Evolutionary conservation across 2,329 filamentous ascomycete species (phyloP).

Genomic region (Monilinia laxa): DNA sequence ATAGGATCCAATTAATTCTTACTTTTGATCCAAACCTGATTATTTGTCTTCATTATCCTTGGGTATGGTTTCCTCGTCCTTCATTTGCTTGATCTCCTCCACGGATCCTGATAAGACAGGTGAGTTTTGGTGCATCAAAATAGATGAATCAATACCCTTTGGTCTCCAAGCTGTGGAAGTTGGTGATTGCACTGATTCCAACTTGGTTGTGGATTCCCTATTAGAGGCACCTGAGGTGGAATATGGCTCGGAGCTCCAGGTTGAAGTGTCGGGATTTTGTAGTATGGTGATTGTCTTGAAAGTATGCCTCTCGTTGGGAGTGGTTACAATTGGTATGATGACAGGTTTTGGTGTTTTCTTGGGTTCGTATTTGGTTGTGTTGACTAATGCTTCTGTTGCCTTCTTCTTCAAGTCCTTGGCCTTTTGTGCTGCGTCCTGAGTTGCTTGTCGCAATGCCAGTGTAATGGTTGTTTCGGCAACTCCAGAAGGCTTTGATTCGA

Average conservation of each 20-base stretch:
- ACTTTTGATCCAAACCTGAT: conserved; percentile 27
- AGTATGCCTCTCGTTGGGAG: conserved; percentile 21
- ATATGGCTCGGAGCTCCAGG: conserved; percentile 32
- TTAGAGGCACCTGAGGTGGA: conserved; percentile 5
- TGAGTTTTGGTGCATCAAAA: conserved; percentile 33
- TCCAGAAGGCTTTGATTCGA: conserved; percentile 26
- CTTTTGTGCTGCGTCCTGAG: conserved; percentile 64
- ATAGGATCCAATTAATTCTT: conserved; percentile 8
- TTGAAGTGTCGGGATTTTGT: conserved; percentile 38
- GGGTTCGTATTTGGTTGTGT: conserved; percentile 31
- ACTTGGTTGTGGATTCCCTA: conserved; percentile 24
- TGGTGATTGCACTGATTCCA: conserved; percentile 35
- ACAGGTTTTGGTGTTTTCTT: conserved; percentile 24
- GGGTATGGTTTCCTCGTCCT: conserved; percentile 35
- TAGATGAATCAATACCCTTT: conserved; percentile 25
- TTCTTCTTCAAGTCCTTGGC: conserved; percentile 58
- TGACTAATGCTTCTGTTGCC: conserved; percentile 26
- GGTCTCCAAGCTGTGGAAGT: conserved; percentile 39
- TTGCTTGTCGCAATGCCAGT: conserved; percentile 54
- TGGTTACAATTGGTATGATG: conserved; percentile 25
- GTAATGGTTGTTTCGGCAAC: conserved; percentile 37
- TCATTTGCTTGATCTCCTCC: conserved; percentile 38
- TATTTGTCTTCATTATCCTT: conserved; percentile 38
- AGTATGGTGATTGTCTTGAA: conserved; percentile 28
- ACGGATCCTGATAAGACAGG: conserved; percentile 28